phyloP scores from a whole-genome alignment of 2,329 filamentous ascomycete species.

The Apiospora sp. region DNA sequence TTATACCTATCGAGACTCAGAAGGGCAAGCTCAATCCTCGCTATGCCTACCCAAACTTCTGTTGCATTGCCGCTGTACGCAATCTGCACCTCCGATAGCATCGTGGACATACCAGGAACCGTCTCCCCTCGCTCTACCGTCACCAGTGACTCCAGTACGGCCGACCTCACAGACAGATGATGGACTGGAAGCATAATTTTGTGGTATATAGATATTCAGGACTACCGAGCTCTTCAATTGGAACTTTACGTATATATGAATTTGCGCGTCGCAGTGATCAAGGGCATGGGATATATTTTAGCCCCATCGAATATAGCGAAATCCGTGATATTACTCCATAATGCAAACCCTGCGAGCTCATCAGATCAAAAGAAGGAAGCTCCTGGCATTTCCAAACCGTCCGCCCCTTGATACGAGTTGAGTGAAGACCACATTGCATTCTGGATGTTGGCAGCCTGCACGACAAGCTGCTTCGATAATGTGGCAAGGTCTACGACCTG shows the following conservation, averaged over 20 bases:
- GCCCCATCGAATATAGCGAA: not conserved
- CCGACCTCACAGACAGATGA: not conserved
- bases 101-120: constrained; percentile 1
- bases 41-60: constrained; percentile 2
- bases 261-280: too few relatives aligned
- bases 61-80: not conserved
- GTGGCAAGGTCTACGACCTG: not conserved
- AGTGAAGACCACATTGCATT: constrained; percentile 3
- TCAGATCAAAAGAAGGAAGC: constrained; percentile 6
- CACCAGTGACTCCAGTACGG: not conserved
- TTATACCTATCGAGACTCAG: constrained; percentile 5
- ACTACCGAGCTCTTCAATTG: not conserved
- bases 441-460: not conserved
- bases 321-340: not conserved
- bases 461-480: not conserved
- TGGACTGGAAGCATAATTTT: not conserved
- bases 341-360: not conserved
- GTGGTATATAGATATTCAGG: not conserved
- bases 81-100: not conserved
- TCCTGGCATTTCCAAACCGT: not conserved
- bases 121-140: constrained; percentile 6
- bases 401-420: not conserved
- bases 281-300: not conserved
- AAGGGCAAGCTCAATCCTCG: constrained; percentile 12
- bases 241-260: not conserved